Percentiles rank a stretch among this genome's conserved stretches.
Evolutionary conservation across 2,329 filamentous ascomycete genomes (phyloP).

Genomic region (Neodidymelliopsis sp.): DNA sequence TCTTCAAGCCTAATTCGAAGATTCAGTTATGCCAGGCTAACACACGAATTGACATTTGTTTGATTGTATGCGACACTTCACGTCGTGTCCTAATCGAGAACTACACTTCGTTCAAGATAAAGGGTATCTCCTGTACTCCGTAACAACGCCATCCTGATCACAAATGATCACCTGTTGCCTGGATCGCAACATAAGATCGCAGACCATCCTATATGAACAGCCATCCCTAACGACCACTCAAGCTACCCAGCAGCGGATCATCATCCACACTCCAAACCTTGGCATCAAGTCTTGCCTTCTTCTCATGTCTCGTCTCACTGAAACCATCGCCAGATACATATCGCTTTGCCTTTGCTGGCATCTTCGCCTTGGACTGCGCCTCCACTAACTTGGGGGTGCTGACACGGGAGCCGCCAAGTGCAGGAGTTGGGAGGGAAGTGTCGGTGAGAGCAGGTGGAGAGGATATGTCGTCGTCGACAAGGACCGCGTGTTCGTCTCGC

Average conservation of each 20-base stretch:
- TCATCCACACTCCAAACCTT: conserved; percentile 9
- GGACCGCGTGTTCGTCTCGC: conserved; percentile 3
- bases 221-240: not conserved
- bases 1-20: no score
- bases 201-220: no score
- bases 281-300: conserved; percentile 23
- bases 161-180: no score
- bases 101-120: no score
- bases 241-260: conserved; percentile 1
- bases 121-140: no score
- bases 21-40: no score
- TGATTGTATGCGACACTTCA: no score
- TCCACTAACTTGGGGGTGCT: conserved; percentile 29
- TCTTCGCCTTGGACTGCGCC: not conserved
- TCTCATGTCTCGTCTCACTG: conserved; percentile 15
- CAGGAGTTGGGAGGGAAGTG: conserved; percentile 35
- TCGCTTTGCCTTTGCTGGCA: conserved; percentile 7
- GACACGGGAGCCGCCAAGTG: conserved; percentile 28
- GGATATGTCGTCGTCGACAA: conserved; percentile 21
- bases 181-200: no score
- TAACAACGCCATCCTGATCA: no score
- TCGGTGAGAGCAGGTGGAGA: conserved; percentile 40
- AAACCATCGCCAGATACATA: conserved; percentile 4
- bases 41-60: no score
- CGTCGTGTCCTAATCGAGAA: no score